These are phyloP conservation scores for Phlyctochytrium arcticum DNA, from an alignment of 192 early-diverging fungal species.

Conservation along the genomic window DNA sequence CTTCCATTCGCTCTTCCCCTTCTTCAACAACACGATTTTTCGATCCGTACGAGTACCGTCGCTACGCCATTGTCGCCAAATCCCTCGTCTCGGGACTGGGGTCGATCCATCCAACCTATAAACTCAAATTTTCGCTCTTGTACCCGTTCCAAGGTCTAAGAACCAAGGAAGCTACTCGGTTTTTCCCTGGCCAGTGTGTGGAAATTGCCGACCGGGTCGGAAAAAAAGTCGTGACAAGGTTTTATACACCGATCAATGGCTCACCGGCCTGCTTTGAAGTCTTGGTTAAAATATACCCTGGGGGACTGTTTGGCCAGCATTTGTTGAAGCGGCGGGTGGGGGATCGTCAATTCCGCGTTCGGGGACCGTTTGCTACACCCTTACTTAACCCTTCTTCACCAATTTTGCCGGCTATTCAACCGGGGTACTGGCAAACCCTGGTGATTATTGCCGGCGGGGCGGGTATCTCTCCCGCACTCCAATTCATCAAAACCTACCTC, in stretches of 20 bases:
- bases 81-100: constrained; percentile 1
- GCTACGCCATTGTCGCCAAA: constrained; percentile 32
- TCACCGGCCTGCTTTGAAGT: constrained; percentile 26
- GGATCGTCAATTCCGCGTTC: constrained; percentile 29
- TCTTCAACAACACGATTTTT: constrained; percentile 9
- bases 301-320: neutral
- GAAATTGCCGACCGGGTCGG: constrained; percentile 31
- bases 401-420: neutral
- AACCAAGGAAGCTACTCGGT: constrained; percentile 1
- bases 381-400: constrained; percentile 13
- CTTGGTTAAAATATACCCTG: constrained; percentile 21
- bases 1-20: neutral
- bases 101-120: constrained; percentile 8
- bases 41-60: constrained; percentile 31
- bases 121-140: constrained; percentile 27
- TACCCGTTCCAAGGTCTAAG: constrained; percentile 31
- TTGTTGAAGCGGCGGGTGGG: constrained; percentile 20
- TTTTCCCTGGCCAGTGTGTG: constrained; percentile 37
- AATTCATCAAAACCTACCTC: constrained; percentile 21
- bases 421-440: neutral
- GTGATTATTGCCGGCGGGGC: constrained; percentile 28
- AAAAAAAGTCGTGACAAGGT: constrained; percentile 19
- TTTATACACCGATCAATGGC: constrained; percentile 28
- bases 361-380: constrained; percentile 33
- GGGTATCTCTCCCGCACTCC: constrained; percentile 23